Percentiles rank a stretch among this genome's conserved stretches.
phyloP scores from a whole-genome alignment of 306 rosid genomes.

The Vigna angularis region DNA sequence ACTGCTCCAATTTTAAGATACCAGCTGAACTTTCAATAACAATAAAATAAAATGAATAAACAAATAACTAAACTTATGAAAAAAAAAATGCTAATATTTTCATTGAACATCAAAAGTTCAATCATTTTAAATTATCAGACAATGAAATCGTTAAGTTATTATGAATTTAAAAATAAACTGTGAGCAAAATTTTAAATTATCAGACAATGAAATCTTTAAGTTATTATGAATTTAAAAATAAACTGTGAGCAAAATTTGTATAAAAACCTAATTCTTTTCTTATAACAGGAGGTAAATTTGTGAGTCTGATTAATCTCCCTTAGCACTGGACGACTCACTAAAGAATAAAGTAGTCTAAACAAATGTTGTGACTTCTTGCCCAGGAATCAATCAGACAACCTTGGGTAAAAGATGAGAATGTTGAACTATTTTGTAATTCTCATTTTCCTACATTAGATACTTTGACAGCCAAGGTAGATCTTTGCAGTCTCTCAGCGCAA shows the following conservation, averaged over 20 bases:
- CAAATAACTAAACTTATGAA: not conserved
- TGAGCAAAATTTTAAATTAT: constrained; percentile 38
- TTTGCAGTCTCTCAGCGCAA: constrained; percentile 82
- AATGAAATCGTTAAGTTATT: not conserved
- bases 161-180: not conserved
- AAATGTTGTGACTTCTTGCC: not conserved
- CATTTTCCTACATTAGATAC: constrained; percentile 57
- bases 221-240: not conserved
- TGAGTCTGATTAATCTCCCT: not conserved
- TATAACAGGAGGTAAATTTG: not conserved
- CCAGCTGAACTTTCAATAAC: no score
- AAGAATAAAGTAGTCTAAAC: not conserved
- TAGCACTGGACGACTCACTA: not conserved
- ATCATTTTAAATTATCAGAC: not conserved
- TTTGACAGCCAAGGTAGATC: constrained; percentile 89
- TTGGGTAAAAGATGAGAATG: not conserved
- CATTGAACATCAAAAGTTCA: not conserved
- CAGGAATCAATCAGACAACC: not conserved
- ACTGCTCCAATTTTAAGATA: no score
- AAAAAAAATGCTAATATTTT: not conserved
- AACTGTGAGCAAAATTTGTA: constrained; percentile 36
- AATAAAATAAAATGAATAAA: no score
- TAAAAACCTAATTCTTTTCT: not conserved
- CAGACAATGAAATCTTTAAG: not conserved
- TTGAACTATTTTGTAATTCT: not conserved